These are phyloP conservation scores for Hibiscus trionum DNA, from an alignment of 345 rosid species.

Conservation along the genomic window DNA sequence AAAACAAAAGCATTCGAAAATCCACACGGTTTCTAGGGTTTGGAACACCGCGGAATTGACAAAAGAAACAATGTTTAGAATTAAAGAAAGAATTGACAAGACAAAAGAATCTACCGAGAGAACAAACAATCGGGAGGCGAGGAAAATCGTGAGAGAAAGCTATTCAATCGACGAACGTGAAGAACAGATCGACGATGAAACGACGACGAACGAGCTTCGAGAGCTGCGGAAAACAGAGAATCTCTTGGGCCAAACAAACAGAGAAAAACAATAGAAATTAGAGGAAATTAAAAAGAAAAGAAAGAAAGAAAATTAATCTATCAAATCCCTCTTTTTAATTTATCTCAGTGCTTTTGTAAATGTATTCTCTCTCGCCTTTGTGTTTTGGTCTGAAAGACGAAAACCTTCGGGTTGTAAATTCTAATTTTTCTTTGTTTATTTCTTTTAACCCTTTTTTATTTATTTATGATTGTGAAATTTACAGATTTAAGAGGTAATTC, in stretches of 20 bases:
- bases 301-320: background rate
- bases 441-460: background rate
- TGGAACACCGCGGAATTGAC: constrained; percentile 5
- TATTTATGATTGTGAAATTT: background rate
- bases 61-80: constrained; percentile 8
- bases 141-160: constrained; percentile 17
- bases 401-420: constrained; percentile 31
- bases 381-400: constrained; percentile 49
- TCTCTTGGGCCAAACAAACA: constrained; percentile 2
- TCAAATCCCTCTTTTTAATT: constrained; percentile 2
- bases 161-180: constrained; percentile 21
- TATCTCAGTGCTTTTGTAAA: constrained; percentile 16
- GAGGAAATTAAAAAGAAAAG: background rate
- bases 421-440: constrained; percentile 3
- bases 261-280: background rate
- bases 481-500: background rate
- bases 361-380: constrained; percentile 18
- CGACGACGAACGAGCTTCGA: constrained; percentile 12
- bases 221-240: constrained; percentile 22
- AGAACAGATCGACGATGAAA: constrained; percentile 36
- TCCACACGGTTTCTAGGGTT: constrained; percentile 24
- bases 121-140: constrained; percentile 29
- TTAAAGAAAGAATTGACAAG: background rate
- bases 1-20: background rate
- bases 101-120: constrained; percentile 27